Percentiles rank a stretch among this genome's conserved stretches.
These are phyloP conservation scores for Leccinum fuscescens DNA, from an alignment of 1,284 basidiomycete species.

Conservation along the genomic window DNA sequence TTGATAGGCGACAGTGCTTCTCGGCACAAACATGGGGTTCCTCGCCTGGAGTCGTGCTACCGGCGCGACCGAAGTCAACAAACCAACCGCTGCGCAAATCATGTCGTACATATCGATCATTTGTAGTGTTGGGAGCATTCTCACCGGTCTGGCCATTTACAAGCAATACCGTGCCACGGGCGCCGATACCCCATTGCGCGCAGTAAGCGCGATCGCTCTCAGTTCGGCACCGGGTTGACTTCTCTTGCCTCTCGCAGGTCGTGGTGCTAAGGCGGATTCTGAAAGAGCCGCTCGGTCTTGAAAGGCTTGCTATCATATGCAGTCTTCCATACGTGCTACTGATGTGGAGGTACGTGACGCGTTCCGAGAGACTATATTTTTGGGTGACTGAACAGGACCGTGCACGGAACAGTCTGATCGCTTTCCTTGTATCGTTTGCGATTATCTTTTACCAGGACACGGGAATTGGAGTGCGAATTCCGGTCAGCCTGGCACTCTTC, in stretches of 20 bases:
- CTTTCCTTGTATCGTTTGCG: conserved; percentile 25
- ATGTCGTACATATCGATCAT: conserved; percentile 33
- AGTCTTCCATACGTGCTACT: conserved; percentile 33
- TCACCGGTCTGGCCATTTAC: conserved; percentile 29
- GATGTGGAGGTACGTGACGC: conserved; percentile 29
- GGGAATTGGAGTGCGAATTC: conserved; percentile 24
- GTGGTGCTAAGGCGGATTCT: conserved; percentile 29
- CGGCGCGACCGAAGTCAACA: not conserved
- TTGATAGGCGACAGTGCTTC: conserved; percentile 29
- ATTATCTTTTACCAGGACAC: conserved; percentile 26
- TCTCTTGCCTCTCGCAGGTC: conserved; percentile 16
- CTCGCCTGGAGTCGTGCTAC: conserved; percentile 17
- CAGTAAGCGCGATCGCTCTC: conserved; percentile 14
- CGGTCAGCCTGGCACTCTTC: conserved; percentile 22
- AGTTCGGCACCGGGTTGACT: not conserved
- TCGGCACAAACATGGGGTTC: conserved; percentile 25
- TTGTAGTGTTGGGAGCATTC: conserved; percentile 30
- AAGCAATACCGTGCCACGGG: conserved; percentile 36
- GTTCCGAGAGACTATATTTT: not conserved
- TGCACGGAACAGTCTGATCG: conserved; percentile 18
- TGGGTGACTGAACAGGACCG: not conserved
- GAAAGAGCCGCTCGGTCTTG: conserved; percentile 23
- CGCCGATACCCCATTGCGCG: conserved; percentile 32
- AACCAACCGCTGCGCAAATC: conserved; percentile 24
- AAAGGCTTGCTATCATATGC: conserved; percentile 30